Conservation (phyloP, 2,329 filamentous ascomycete species). For the Talaromyces sp. region DNA sequence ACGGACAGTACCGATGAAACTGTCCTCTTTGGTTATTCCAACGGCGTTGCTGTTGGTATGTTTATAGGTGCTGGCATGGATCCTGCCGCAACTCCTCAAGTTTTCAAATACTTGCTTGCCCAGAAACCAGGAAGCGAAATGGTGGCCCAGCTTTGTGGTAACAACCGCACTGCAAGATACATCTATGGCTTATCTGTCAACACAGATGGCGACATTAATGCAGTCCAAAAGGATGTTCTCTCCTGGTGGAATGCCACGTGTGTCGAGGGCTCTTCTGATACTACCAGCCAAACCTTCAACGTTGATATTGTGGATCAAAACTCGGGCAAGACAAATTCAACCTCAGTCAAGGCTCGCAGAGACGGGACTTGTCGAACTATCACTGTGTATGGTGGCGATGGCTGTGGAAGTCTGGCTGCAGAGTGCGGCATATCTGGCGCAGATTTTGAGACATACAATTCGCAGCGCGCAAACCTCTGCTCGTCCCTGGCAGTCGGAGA, state of each 20-base stretch:
- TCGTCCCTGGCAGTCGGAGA: conserved; percentile 33
- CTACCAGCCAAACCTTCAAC: not conserved
- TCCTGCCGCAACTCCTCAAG: conserved; percentile 2
- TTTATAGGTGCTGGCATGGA: not conserved
- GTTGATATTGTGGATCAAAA: not conserved
- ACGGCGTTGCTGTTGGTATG: conserved; percentile 3
- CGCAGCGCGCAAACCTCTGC: not conserved
- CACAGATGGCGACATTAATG: not conserved
- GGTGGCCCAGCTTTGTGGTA: not conserved
- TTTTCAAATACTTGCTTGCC: not conserved
- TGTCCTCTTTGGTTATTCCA: not conserved
- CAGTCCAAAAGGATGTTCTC: not conserved
- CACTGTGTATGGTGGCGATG: not conserved
- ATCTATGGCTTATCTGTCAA: not conserved
- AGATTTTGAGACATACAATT: conserved; percentile 6
- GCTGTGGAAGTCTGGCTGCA: conserved; percentile 26
- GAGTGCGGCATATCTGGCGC: not conserved
- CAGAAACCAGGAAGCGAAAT: not conserved
- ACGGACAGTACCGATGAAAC: not conserved
- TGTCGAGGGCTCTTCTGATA: conserved; percentile 3
- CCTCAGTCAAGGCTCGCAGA: conserved; percentile 4
- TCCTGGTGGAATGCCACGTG: conserved; percentile 4
- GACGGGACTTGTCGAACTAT: conserved; percentile 3
- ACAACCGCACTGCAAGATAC: not conserved
- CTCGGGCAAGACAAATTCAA: not conserved